Evolutionary conservation across 768 basidiomycete species (phyloP), one percentile per base, ranked within the genome.

Genomic region (Dentipellis fragilis): DNA sequence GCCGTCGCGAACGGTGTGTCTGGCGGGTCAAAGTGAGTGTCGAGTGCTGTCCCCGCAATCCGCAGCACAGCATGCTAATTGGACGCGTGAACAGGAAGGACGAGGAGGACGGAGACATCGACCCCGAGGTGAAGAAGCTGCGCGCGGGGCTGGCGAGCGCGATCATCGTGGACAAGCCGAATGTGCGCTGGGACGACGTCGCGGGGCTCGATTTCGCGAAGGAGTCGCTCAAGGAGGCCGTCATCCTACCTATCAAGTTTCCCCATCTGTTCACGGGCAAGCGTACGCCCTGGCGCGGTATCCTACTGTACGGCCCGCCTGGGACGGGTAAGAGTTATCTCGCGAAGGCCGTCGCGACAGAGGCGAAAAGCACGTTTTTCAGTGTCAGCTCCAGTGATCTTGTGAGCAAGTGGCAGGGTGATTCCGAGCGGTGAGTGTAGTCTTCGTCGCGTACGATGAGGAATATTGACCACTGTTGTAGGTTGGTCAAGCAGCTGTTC

Each of bases 321-420:
- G 96, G 96, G 2, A 98, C 96, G 10, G 96, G 96, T 12, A 99
- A 99, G 73, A 89, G 86, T 45, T 98, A 86, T 67, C 80, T 99
- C 45, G 96, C 96, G 2, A 99, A 99, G 69, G 96, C 96, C 0
- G 96, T 99, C 21, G 96, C 96, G 16, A 99, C 96, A 12, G 96
- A 99, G 71, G 93, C 96, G 53, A 97, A 98, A 74, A 93, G 93
- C 69, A 97, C 95, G 9, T 99, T 99, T 78, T 98, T 95, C 74
- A 91, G 87, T 61, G 93, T 99, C 58, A 92, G 89, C 65, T 93
- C 90, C 21, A 86, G 85, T 67, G 96, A 98, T 66, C 76, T 99
- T 54, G 96, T 98, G 54, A 94, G 92, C 70, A 99, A 98, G 69
- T 99, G 96, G 96, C 96, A 98, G 74, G 96, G 96, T 57, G 96